Percentiles rank a stretch among this genome's conserved stretches.
phyloP scores from a whole-genome alignment of 345 rosid genomes.

The Schrenkiella parvula region DNA sequence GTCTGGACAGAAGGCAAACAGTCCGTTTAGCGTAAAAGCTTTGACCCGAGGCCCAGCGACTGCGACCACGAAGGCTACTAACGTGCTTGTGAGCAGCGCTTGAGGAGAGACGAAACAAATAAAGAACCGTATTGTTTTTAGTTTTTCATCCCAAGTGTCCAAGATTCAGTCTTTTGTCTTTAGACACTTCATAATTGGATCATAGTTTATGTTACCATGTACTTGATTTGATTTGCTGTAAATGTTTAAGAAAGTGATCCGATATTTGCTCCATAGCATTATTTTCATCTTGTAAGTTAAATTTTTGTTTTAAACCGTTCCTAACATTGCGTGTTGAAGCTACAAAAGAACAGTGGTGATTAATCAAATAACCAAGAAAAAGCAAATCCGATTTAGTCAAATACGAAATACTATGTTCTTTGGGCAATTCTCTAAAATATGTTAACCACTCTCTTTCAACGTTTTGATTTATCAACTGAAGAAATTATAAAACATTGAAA shows the following conservation, averaged over 20 bases:
- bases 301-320: no score
- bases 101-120: slow-evolving; percentile 18
- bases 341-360: no score
- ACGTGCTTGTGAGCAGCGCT: slow-evolving; percentile 26
- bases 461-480: background rate
- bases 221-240: slow-evolving; percentile 9
- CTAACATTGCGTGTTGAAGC: no score
- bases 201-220: background rate
- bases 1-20: slow-evolving; percentile 52
- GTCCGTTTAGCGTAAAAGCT: slow-evolving; percentile 52
- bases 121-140: background rate
- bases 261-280: background rate
- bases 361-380: background rate
- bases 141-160: background rate
- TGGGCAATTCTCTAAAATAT: no score
- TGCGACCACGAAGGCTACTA: slow-evolving; percentile 27
- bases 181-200: slow-evolving; percentile 14
- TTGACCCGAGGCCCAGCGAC: slow-evolving; percentile 49
- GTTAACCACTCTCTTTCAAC: background rate
- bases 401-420: no score
- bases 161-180: slow-evolving; percentile 18
- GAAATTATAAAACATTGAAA: background rate
- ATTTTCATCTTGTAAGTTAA: background rate
- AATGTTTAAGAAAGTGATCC: slow-evolving; percentile 13
- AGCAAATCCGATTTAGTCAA: background rate